Percentiles rank a stretch among this genome's conserved stretches.
These are phyloP conservation scores for Uronychia binucleata DNA, from an alignment of 73 alveolate genomes.

Conservation along the genomic window DNA sequence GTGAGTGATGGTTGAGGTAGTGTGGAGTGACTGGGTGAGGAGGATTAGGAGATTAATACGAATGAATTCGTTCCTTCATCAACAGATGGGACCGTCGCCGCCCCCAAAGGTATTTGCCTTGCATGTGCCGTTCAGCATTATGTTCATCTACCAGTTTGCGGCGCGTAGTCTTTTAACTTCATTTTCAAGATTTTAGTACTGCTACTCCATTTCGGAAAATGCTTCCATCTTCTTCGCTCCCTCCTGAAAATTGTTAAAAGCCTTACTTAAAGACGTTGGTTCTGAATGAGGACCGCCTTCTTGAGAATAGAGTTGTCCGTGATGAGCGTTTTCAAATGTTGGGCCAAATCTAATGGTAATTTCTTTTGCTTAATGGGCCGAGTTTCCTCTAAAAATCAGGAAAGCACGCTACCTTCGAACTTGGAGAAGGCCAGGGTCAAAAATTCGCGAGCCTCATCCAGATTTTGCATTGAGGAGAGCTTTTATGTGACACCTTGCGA, in stretches of 20 bases:
- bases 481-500: background rate
- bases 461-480: background rate
- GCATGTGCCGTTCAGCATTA: background rate
- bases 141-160: background rate
- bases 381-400: background rate
- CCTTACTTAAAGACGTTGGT: background rate
- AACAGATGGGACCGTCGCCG: background rate
- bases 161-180: background rate
- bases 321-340: background rate
- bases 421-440: background rate
- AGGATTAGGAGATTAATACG: too few relatives aligned
- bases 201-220: background rate
- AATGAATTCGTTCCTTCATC: background rate
- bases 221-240: background rate
- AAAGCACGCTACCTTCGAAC: background rate
- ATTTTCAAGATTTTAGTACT: background rate
- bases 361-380: background rate
- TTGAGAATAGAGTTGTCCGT: background rate
- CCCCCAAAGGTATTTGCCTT: background rate
- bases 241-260: background rate
- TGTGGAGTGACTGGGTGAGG: too few relatives aligned
- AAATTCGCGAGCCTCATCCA: background rate
- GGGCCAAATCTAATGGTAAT: background rate
- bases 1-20: too few relatives aligned
- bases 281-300: background rate